Evolutionary conservation across 345 rosid genomes (phyloP).

Genomic region (Boechera divaricarpa): DNA sequence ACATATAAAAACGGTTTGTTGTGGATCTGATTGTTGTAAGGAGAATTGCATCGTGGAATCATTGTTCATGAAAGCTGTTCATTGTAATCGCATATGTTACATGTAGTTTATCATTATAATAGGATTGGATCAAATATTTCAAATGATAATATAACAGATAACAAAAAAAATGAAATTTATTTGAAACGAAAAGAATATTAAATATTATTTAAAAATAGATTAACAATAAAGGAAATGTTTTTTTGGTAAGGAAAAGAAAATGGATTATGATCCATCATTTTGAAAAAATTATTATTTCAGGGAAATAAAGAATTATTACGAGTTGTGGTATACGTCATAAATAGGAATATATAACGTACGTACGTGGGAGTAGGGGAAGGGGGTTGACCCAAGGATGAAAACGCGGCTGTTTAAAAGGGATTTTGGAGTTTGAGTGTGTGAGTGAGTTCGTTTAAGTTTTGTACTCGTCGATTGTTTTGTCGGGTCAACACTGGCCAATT

Average conservation of each 20-base stretch:
- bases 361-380: constrained; percentile 13
- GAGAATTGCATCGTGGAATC: no score
- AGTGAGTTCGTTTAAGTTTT: constrained; percentile 1
- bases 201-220: no score
- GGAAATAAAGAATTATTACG: background rate
- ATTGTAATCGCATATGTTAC: no score
- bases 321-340: constrained; percentile 23
- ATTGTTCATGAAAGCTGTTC: no score
- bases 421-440: background rate
- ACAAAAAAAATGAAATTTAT: no score
- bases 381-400: constrained; percentile 27
- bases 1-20: no score
- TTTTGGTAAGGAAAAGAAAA: background rate
- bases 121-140: no score
- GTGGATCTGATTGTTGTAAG: no score
- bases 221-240: background rate
- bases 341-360: background rate
- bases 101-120: no score
- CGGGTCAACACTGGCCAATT: constrained; percentile 23
- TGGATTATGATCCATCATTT: background rate
- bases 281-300: no score
- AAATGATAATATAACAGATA: no score
- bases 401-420: constrained; percentile 27
- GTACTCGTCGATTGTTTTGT: constrained; percentile 38
- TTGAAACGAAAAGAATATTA: background rate